phyloP scores from a whole-genome alignment of 306 rosid genomes.

The Astragalus membranaceus region DNA sequence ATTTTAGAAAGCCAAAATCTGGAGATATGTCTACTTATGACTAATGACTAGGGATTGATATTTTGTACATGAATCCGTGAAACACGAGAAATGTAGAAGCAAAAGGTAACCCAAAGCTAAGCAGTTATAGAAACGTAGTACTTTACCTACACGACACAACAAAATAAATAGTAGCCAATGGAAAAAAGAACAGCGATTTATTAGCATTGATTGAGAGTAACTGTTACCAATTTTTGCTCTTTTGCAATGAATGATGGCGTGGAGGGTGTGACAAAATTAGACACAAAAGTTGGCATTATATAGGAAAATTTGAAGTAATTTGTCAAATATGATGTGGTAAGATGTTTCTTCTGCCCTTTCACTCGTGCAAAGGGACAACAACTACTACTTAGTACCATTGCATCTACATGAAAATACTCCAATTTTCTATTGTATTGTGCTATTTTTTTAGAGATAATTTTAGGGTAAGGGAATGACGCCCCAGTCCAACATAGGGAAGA shows the following conservation, averaged over 20 bases:
- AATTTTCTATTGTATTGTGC: too few relatives aligned
- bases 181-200: neutral
- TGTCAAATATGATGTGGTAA: neutral
- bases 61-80: constrained; percentile 22
- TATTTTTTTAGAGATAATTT: too few relatives aligned
- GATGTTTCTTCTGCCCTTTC: neutral
- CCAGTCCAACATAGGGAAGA: too few relatives aligned
- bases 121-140: neutral
- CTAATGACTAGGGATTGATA: neutral
- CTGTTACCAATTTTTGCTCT: neutral
- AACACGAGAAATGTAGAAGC: constrained; percentile 19
- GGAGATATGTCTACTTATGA: neutral
- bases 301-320: neutral
- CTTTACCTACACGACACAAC: constrained; percentile 19
- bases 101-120: neutral
- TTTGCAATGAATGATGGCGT: constrained; percentile 18
- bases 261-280: constrained; percentile 7
- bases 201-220: constrained; percentile 18
- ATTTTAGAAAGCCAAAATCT: neutral
- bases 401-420: too few relatives aligned
- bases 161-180: neutral
- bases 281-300: neutral
- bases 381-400: neutral
- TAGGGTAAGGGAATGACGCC: too few relatives aligned
- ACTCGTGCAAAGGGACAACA: neutral